phyloP scores from a whole-genome alignment of 345 rosid genomes.

The Syzygium oleosum region DNA sequence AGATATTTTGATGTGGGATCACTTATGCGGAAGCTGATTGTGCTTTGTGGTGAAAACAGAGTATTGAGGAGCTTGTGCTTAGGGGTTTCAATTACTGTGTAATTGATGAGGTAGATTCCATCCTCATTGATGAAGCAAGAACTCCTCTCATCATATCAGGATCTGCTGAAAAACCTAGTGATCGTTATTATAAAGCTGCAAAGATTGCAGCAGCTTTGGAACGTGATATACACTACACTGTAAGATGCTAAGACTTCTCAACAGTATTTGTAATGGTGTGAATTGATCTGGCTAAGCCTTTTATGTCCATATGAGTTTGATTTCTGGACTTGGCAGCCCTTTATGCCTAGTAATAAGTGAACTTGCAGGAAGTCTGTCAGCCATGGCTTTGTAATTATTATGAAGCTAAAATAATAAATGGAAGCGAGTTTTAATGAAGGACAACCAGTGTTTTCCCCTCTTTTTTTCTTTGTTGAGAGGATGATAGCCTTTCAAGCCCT shows the following conservation, averaged over 20 bases:
- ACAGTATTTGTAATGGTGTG: background rate
- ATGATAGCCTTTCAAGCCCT: background rate
- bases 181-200: conserved; percentile 86
- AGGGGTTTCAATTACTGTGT: conserved; percentile 87
- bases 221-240: conserved; percentile 91
- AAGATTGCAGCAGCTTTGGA: conserved; percentile 84
- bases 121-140: conserved; percentile 98
- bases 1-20: background rate
- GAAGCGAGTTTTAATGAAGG: background rate
- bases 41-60: conserved; percentile 37
- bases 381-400: background rate
- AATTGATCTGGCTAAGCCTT: background rate
- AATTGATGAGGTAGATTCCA: conserved; percentile 97
- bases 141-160: conserved; percentile 96
- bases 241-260: conserved; percentile 20
- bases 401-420: background rate
- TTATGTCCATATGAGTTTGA: background rate
- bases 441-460: background rate
- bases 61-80: conserved; percentile 89
- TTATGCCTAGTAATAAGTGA: background rate
- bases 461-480: background rate
- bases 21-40: conserved; percentile 10
- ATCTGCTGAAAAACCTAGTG: conserved; percentile 96
- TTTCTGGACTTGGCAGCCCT: background rate
- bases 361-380: background rate